Evolutionary conservation across 225 moss, liverwort and hornwort genomes (phyloP).

Genomic region (Anthoceros angustus): DNA sequence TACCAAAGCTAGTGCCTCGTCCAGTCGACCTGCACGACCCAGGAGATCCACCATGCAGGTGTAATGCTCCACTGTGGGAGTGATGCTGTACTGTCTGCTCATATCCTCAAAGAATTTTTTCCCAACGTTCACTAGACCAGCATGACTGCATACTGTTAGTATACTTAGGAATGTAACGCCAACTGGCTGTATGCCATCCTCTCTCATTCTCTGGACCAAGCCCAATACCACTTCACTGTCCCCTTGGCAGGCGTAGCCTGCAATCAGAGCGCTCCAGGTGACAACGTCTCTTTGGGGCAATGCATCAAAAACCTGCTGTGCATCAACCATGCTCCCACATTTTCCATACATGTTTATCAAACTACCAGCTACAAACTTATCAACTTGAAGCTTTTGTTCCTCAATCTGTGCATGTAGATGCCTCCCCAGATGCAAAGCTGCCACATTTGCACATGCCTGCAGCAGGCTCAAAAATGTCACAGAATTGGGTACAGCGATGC

Average conservation of each 20-base stretch:
- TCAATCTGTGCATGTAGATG: neutral
- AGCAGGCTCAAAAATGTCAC: neutral
- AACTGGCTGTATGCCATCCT: neutral
- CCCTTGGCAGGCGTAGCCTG: neutral
- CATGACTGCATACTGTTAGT: neutral
- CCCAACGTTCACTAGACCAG: neutral
- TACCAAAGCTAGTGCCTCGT: neutral
- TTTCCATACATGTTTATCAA: neutral
- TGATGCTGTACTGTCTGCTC: neutral
- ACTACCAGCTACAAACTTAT: neutral
- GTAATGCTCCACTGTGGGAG: neutral
- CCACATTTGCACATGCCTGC: neutral
- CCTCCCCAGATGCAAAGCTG: neutral
- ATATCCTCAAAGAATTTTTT: neutral
- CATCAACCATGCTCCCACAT: neutral
- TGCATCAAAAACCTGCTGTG: neutral
- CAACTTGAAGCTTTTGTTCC: neutral
- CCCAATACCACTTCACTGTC: neutral
- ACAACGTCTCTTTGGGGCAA: neutral
- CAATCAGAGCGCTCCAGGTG: neutral
- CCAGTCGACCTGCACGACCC: neutral
- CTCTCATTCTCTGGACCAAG: neutral
- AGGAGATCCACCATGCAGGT: constrained; percentile 2
- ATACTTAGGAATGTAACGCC: neutral
- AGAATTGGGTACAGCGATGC: neutral